Conservation (phyloP, 768 basidiomycete genomes). For the Phaffia tasmanica region DNA sequence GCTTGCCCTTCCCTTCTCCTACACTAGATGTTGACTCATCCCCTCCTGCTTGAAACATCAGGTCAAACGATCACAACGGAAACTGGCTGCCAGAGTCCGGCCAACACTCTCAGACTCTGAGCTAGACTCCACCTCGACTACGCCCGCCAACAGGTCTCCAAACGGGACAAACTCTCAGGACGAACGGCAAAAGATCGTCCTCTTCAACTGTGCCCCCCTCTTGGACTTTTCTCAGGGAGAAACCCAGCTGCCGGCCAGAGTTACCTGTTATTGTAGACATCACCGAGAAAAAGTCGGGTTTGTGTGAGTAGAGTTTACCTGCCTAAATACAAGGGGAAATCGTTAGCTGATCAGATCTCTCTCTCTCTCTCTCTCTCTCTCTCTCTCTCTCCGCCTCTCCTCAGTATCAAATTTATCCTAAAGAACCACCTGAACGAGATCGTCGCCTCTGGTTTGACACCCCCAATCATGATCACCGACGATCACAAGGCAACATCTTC, state of each 20-base stretch:
- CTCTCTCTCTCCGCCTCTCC: neutral
- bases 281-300: slow-evolving; percentile 96
- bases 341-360: neutral
- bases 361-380: too few relatives aligned
- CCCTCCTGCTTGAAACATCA: neutral
- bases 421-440: slow-evolving; percentile 65
- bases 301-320: slow-evolving; percentile 31
- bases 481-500: slow-evolving; percentile 70
- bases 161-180: slow-evolving; percentile 40
- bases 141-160: neutral
- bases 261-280: slow-evolving; percentile 97
- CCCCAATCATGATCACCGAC: slow-evolving; percentile 97
- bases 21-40: neutral
- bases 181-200: slow-evolving; percentile 54
- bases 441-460: slow-evolving; percentile 68
- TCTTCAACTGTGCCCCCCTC: slow-evolving; percentile 87
- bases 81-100: slow-evolving; percentile 69
- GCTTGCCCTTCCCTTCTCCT: neutral
- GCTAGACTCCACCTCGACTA: slow-evolving; percentile 17
- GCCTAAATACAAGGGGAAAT: neutral
- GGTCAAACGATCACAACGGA: slow-evolving; percentile 70
- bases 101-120: slow-evolving; percentile 39
- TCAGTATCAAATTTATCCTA: slow-evolving; percentile 71
- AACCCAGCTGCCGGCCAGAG: slow-evolving; percentile 77
- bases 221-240: slow-evolving; percentile 82